A percentile compares a stretch with the other conserved stretches of the same genome.
Evolutionary conservation across 2,329 filamentous ascomycete genomes (phyloP).

Genomic region (Talaromyces sp.): DNA sequence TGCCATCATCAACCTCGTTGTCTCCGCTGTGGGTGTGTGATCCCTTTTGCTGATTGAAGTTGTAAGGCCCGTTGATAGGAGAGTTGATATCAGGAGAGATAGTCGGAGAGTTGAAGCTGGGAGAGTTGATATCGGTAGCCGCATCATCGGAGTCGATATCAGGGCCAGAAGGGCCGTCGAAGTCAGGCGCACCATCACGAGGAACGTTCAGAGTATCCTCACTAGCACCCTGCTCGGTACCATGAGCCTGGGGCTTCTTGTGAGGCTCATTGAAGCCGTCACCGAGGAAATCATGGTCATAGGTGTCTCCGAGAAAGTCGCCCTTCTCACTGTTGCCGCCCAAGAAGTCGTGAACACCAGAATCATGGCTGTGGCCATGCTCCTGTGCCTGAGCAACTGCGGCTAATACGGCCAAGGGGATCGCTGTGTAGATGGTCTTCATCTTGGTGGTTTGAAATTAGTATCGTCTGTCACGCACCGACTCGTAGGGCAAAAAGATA

Average conservation of each 20-base stretch:
- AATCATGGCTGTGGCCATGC: conserved; percentile 3
- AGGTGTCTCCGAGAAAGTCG: conserved; percentile 5
- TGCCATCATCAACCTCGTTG: conserved; percentile 1
- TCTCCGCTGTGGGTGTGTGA: background rate
- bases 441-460: conserved; percentile 15
- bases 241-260: background rate
- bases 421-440: conserved; percentile 31
- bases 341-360: conserved; percentile 5
- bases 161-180: background rate
- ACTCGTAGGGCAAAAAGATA: background rate
- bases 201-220: background rate
- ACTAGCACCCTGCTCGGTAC: background rate
- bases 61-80: conserved; percentile 2
- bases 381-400: conserved; percentile 23
- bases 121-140: background rate
- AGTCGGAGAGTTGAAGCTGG: background rate
- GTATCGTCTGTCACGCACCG: conserved; percentile 6
- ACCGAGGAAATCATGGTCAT: conserved; percentile 5
- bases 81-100: background rate
- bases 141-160: background rate
- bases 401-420: conserved; percentile 30
- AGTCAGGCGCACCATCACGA: background rate
- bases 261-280: background rate
- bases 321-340: conserved; percentile 2
- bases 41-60: conserved; percentile 2